phyloP scores from a whole-genome alignment of 2,329 filamentous ascomycete species.

The Plenodomus lindquistii region DNA sequence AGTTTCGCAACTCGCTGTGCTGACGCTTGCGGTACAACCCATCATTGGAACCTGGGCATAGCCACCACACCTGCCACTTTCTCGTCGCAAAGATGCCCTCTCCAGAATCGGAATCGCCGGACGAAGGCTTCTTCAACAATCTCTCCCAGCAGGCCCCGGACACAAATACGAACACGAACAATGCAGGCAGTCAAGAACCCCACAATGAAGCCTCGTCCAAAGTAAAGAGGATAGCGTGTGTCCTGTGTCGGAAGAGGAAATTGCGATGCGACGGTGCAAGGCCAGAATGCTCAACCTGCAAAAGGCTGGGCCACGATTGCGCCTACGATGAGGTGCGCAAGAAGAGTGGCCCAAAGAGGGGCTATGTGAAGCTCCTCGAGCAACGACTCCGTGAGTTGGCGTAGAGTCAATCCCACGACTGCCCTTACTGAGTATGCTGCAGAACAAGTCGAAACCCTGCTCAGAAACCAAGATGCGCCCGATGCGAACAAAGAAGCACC shows the following conservation, averaged over 20 bases:
- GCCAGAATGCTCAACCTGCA: conserved; percentile 86
- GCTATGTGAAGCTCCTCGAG: conserved; percentile 92
- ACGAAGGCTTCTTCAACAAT: conserved; percentile 61
- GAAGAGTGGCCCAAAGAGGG: conserved; percentile 92
- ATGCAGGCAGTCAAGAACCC: conserved; percentile 48
- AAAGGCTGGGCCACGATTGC: conserved; percentile 82
- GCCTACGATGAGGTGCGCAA: conserved; percentile 90
- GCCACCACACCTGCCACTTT: background rate
- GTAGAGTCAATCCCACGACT: background rate
- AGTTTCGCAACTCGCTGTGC: conserved; percentile 8
- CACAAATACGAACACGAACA: conserved; percentile 44
- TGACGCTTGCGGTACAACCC: conserved; percentile 14
- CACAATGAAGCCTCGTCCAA: conserved; percentile 51
- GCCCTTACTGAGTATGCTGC: conserved; percentile 17
- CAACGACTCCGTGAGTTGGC: conserved; percentile 78
- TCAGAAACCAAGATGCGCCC: conserved; percentile 74
- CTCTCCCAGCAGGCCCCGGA: conserved; percentile 50
- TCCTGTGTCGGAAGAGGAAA: conserved; percentile 91
- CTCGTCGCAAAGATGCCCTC: conserved; percentile 31
- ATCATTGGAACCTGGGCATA: background rate
- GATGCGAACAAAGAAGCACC: conserved; percentile 33
- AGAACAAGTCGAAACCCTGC: conserved; percentile 92
- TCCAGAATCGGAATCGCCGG: conserved; percentile 41
- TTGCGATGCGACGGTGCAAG: conserved; percentile 84
- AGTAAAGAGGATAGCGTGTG: conserved; percentile 88